phyloP scores from a whole-genome alignment of 2,329 filamentous ascomycete species.

The Pyricularia sp. region DNA sequence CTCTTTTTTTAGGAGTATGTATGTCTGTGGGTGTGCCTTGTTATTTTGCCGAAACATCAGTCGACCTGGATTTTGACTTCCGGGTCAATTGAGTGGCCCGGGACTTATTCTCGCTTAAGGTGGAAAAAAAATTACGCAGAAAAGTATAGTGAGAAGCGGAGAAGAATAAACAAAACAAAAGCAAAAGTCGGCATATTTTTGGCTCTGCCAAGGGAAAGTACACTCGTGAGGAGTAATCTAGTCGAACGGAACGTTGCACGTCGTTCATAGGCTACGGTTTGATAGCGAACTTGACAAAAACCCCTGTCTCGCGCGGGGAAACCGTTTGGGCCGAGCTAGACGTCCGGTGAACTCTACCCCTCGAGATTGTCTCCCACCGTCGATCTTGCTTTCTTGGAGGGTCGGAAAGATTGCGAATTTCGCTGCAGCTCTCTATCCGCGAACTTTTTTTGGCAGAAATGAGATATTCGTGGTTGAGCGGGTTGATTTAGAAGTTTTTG shows the following conservation, averaged over 20 bases:
- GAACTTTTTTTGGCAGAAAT: neutral
- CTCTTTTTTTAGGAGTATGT: neutral
- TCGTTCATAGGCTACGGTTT: neutral
- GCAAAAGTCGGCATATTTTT: no score
- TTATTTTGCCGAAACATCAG: neutral
- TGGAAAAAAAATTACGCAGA: neutral
- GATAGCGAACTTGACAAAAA: neutral
- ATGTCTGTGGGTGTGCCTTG: no score
- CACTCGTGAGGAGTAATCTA: neutral
- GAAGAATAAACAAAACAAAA: neutral
- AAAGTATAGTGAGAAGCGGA: neutral
- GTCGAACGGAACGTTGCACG: neutral
- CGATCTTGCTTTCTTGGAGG: neutral
- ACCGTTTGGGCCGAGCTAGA: neutral
- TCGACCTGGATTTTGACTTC: neutral
- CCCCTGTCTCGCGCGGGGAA: neutral
- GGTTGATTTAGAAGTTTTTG: neutral
- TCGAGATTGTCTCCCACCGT: neutral
- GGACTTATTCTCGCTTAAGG: neutral
- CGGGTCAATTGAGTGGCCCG: neutral
- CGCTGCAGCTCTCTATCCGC: neutral
- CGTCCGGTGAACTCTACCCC: neutral
- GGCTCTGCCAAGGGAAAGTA: neutral
- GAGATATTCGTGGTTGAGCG: neutral
- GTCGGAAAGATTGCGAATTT: neutral